Evolutionary conservation across 2,329 filamentous ascomycete genomes (phyloP), one percentile per base, ranked within the genome.

Genomic region (Nemania abortiva): DNA sequence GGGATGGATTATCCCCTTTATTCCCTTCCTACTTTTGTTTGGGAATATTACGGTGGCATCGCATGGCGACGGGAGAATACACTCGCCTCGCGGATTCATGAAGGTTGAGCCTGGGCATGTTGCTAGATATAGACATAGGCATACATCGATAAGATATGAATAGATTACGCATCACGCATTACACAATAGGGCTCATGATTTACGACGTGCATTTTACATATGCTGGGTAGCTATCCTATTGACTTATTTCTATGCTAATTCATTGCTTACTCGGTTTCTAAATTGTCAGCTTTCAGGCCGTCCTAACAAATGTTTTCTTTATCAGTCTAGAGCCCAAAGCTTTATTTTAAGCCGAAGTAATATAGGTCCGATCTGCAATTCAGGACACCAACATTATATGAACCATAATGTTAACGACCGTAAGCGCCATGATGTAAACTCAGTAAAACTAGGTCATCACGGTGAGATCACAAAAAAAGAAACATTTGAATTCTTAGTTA

Each of bases 11-110:
- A 4, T 9, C 70, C 63, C 39, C 18, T 45, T 15, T 15, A 55
- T 63, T 31, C 27, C 18, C 39, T 18, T 42, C 34, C 27, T 24
- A 5, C 37, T 49, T 39, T 18, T 22, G 18, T 34, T 63, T 68
- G 69, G 68, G 47, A 70, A 68, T 70, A 72, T 63, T 71, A 70
- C 65, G 55, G 18, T 22, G 62, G 62, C 47, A 55, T 70, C 50
- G 60, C 64, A 49, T 60, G 63, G 67, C 63, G 59, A 34, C 56
- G 56, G 42, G 42, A 31, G 54, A 45, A 58, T 31, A 47, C 45
- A 27, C 13, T 52, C 50, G 37, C 49, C 24, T 52, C 49, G 15
- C 49, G 49, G 49, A 27, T 52, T 52, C 22, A 52, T 18, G 49
- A 29, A 22, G 49, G 24, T 11, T 52, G 49, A 29, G 49, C n/a